Conservation (phyloP, 805 yeast species). For the Lipomyces spencermartinsiae region DNA sequence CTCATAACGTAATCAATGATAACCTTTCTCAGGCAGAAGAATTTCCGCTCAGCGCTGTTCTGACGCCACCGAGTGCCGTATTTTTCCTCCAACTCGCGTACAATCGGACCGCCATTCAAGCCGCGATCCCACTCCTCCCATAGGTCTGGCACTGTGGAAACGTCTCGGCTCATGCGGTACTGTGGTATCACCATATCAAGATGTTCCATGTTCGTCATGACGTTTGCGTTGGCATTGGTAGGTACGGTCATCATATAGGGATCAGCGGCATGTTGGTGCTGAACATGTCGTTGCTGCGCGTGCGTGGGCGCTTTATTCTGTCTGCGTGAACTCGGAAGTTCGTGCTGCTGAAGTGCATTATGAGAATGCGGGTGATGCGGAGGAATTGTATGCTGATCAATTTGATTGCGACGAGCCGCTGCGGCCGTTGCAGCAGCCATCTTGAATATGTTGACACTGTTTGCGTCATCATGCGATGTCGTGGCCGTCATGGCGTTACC, state of each 20-base stretch:
- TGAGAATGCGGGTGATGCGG: conserved; percentile 6
- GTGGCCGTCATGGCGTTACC: conserved; percentile 13
- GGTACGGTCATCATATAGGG: conserved; percentile 23
- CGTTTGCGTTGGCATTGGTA: conserved; percentile 6
- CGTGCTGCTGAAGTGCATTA: conserved; percentile 15
- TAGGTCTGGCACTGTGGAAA: conserved; percentile 31
- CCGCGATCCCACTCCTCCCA: conserved; percentile 37
- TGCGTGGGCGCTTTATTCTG: conserved; percentile 29
- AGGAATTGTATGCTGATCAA: conserved; percentile 1
- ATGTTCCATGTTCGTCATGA: conserved; percentile 13
- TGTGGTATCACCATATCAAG: conserved; percentile 20
- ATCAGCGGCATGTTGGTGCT: conserved; percentile 25
- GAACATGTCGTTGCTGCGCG: conserved; percentile 27
- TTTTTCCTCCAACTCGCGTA: conserved; percentile 30
- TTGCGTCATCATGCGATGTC: conserved; percentile 13
- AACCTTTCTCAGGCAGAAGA: conserved; percentile 35
- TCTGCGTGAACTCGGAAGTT: conserved; percentile 5
- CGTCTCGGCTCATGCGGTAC: conserved; percentile 32
- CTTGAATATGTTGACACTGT: conserved; percentile 20
- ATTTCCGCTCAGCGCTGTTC: conserved; percentile 34
- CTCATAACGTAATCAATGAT: conserved; percentile 28
- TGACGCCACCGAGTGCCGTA: conserved; percentile 36
- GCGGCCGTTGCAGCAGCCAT: conserved; percentile 19
- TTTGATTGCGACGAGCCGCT: conserved; percentile 7
- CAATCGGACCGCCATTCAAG: conserved; percentile 34